These are phyloP conservation scores for Diaporthe sp. DNA, from an alignment of 2,329 filamentous ascomycete species.

Conservation along the genomic window DNA sequence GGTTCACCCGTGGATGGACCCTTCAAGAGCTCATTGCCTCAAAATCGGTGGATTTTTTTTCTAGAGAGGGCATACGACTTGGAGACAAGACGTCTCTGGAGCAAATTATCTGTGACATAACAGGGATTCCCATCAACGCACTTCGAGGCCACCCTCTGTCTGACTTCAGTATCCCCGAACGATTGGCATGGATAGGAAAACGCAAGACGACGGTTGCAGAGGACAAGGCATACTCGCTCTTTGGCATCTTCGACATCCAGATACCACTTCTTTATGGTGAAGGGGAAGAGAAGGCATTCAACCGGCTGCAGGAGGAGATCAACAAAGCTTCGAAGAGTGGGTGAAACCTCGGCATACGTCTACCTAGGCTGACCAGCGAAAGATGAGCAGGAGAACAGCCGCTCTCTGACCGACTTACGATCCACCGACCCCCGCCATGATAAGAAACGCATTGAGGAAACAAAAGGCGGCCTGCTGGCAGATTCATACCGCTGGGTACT, in stretches of 20 bases:
- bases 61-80: not conserved
- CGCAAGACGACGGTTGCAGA: not conserved
- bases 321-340: no score
- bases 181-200: not conserved
- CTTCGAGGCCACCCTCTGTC: not conserved
- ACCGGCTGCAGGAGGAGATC: constrained; percentile 16
- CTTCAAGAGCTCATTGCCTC: not conserved
- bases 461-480: no score
- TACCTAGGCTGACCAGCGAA: no score
- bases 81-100: not conserved
- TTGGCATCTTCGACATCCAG: not conserved
- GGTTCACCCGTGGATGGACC: no score
- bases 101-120: not conserved
- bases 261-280: not conserved
- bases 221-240: not conserved
- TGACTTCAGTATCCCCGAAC: not conserved
- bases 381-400: no score
- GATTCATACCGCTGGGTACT: no score
- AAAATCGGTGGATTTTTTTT: not conserved
- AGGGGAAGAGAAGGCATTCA: not conserved
- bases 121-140: not conserved
- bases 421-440: no score
- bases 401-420: no score
- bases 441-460: no score
- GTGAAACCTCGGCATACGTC: no score